A percentile compares a stretch with the other conserved stretches of the same genome.
Conservation (phyloP, 1,139 yeast genomes). For the Spencermartinsiella ligniputridi region DNA sequence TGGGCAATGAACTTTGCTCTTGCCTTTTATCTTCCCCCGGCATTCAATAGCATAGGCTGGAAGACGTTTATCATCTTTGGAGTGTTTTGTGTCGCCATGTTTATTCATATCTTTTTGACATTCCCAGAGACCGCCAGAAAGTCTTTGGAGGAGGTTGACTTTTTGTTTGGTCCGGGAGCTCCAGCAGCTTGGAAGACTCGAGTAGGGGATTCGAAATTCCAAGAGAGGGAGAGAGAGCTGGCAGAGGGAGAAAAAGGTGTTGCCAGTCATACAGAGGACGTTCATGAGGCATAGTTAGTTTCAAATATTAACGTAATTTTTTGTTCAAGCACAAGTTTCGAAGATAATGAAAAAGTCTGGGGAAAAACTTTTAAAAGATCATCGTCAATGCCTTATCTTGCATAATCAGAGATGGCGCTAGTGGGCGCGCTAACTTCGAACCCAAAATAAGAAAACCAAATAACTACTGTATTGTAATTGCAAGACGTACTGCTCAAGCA, state of each 20-base stretch:
- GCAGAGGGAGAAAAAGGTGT: not conserved
- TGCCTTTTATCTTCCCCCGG: slow-evolving; percentile 33
- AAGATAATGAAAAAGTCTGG: too few species aligned
- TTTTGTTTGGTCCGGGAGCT: slow-evolving; percentile 23
- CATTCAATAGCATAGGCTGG: slow-evolving; percentile 37
- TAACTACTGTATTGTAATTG: too few species aligned
- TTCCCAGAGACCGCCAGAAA: slow-evolving; percentile 40
- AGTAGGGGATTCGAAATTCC: not conserved
- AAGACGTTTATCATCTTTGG: slow-evolving; percentile 36
- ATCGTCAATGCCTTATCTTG: too few species aligned
- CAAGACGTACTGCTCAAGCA: too few species aligned
- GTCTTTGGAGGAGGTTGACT: slow-evolving; percentile 44
- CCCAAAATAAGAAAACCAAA: too few species aligned
- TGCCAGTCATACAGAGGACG: not conserved
- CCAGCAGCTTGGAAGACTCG: slow-evolving; percentile 1
- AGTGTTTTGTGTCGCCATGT: slow-evolving; percentile 47
- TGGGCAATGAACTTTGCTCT: slow-evolving; percentile 47
- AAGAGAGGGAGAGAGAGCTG: not conserved
- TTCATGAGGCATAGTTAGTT: too few species aligned
- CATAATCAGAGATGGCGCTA: too few species aligned
- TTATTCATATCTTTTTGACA: slow-evolving; percentile 49
- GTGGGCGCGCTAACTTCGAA: too few species aligned
- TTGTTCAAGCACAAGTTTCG: too few species aligned
- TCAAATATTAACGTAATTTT: too few species aligned
- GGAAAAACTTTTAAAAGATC: too few species aligned